phyloP scores from a whole-genome alignment of 345 rosid species.

The Eucalyptus caleyi region DNA sequence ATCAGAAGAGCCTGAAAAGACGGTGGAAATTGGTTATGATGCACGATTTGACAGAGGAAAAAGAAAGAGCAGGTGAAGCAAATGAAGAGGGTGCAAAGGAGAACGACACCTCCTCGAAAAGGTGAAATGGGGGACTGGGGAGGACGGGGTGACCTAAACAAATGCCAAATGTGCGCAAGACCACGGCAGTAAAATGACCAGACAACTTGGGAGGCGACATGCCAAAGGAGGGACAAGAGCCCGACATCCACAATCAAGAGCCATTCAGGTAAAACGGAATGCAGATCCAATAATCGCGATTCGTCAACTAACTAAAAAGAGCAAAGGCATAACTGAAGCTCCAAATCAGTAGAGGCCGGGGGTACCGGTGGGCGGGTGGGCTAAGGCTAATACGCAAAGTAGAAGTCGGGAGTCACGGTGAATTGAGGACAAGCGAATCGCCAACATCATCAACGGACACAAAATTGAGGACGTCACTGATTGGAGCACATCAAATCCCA shows the following conservation, averaged over 20 bases:
- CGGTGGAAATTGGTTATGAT: background rate
- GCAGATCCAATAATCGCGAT: background rate
- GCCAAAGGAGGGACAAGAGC: background rate
- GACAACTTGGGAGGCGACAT: background rate
- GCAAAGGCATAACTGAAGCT: background rate
- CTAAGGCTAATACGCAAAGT: background rate
- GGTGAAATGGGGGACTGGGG: background rate
- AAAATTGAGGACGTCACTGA: background rate
- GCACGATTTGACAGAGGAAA: background rate
- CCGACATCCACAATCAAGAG: background rate
- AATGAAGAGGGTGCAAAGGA: background rate
- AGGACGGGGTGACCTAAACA: background rate
- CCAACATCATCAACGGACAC: background rate
- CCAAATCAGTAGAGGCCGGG: background rate
- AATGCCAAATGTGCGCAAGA: background rate
- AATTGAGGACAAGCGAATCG: background rate
- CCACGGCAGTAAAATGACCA: background rate
- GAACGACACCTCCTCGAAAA: background rate
- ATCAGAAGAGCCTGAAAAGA: constrained; percentile 36
- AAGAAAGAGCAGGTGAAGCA: background rate
- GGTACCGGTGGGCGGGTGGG: background rate
- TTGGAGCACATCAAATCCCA: background rate
- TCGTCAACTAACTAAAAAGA: background rate
- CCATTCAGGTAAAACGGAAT: background rate
- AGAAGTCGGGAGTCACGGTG: background rate